Base-by-base conservation (phyloP, 352 stramenopile species). In the Pythium coloratum region DNA sequence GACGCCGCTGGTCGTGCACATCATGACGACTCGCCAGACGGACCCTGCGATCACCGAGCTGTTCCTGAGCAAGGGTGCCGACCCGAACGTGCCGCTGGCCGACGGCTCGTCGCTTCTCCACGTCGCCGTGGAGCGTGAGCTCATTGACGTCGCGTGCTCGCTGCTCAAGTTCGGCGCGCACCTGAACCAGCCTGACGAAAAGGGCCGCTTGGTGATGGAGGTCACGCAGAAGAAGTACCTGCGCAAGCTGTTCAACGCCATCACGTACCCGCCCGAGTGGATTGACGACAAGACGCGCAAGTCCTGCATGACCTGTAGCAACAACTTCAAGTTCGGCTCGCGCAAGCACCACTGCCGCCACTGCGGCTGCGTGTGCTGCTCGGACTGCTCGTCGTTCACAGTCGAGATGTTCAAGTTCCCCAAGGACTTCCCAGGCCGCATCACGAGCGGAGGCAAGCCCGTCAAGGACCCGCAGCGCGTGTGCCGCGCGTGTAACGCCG, bases 91-190 rank as follows among this genome's bases (percentile, higher is more conserved):
- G n/a, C 57, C 82, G 44, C 77, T 95, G 10, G 75, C 83, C 0
- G 84, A 95, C 59, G 87, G 87, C n/a, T 94, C 88, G 16, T 93
- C 86, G 34, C 69, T 95, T 44, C 75, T 96, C 28, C 89, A 96
- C 62, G 82, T 95, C 28, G 78, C 89, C 6, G 86, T 91, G 18
- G 87, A 94, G 67, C 81, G 85, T 44, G 84, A 96, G 71, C 77
- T 94, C 12, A 84, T 93, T 34, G 86, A 95, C 53, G 83, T 93
- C 49, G 86, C 76, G 8, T 95, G 87, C 65, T 62, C 74, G 28
- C 67, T 96, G 6, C 87, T 96, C 55, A 77, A 77, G 44, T 71
- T 89, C 34, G 88, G 88, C 16, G 81, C 87, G 32, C 82, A 85
- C 32, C 67, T 96, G 44, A 94, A 94, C 69, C 71, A 81, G 28